Evolutionary conservation across 1,139 yeast species (phyloP).

Genomic region (Pichia inconspicua): DNA sequence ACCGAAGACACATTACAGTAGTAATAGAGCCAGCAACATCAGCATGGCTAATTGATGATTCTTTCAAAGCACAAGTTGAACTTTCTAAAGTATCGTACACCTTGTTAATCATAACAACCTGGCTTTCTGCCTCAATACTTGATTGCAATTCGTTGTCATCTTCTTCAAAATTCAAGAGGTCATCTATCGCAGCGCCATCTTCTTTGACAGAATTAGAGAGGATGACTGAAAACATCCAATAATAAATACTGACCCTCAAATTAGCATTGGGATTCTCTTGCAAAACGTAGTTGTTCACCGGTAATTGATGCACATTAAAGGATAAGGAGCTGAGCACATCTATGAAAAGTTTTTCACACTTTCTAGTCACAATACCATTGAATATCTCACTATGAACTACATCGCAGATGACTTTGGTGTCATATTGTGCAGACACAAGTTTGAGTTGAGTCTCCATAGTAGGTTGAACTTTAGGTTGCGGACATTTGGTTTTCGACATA

Average conservation of each 20-base stretch:
- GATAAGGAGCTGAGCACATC: slow-evolving; percentile 11
- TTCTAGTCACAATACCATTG: slow-evolving; percentile 15
- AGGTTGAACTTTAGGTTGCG: slow-evolving; percentile 1
- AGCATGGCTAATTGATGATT: slow-evolving; percentile 7
- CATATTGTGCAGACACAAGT: slow-evolving; percentile 15
- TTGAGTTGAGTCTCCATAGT: slow-evolving; percentile 14
- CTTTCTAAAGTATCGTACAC: slow-evolving; percentile 9
- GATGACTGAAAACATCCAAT: slow-evolving; percentile 18
- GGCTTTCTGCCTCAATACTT: slow-evolving; percentile 4
- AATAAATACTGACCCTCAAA: slow-evolving; percentile 8
- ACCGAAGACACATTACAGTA: slow-evolving; percentile 31
- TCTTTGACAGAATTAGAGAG: neutral
- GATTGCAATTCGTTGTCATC: slow-evolving; percentile 4
- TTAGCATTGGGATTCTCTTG: neutral
- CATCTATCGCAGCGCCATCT: slow-evolving; percentile 13
- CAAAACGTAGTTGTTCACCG: neutral
- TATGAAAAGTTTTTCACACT: slow-evolving; percentile 15
- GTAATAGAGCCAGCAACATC: slow-evolving; percentile 11
- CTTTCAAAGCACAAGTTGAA: slow-evolving; percentile 15
- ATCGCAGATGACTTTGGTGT: slow-evolving; percentile 7
- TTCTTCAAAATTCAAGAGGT: slow-evolving; percentile 26
- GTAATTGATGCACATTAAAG: neutral
- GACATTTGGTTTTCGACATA: slow-evolving; percentile 10
- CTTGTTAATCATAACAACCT: neutral
- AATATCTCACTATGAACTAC: slow-evolving; percentile 16